phyloP scores from a whole-genome alignment of 805 yeast species.

The Candida cerambycidarum region DNA sequence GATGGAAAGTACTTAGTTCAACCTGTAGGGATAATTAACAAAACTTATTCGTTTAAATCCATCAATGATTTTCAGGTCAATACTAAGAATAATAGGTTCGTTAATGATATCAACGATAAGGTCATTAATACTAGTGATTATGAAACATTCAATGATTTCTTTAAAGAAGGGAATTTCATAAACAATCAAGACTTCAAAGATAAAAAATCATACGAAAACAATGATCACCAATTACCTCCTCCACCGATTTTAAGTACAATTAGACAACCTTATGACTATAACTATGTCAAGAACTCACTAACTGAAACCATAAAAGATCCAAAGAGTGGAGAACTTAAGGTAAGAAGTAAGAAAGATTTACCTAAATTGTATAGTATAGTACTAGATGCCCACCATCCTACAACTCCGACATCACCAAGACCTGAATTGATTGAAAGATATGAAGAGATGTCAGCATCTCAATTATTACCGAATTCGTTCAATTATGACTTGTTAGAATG shows the following conservation, averaged over 20 bases:
- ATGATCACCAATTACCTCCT: slow-evolving; percentile 68
- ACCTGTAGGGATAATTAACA: slow-evolving; percentile 68
- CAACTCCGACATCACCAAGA: slow-evolving; percentile 51
- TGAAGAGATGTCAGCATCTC: slow-evolving; percentile 32
- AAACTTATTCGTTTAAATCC: slow-evolving; percentile 75
- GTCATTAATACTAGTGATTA: slow-evolving; percentile 23
- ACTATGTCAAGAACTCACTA: slow-evolving; percentile 70
- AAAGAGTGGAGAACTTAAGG: slow-evolving; percentile 58
- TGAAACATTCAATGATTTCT: slow-evolving; percentile 25
- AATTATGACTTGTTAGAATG: slow-evolving; percentile 40
- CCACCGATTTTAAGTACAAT: slow-evolving; percentile 82
- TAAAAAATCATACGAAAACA: slow-evolving; percentile 25
- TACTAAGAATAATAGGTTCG: slow-evolving; percentile 50
- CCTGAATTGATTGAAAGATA: slow-evolving; percentile 41
- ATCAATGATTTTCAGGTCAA: slow-evolving; percentile 84
- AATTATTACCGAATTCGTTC: slow-evolving; percentile 32
- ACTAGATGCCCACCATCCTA: slow-evolving; percentile 46
- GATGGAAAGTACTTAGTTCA: slow-evolving; percentile 40
- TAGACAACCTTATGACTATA: slow-evolving; percentile 74
- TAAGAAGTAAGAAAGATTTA: slow-evolving; percentile 45
- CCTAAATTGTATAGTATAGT: slow-evolving; percentile 54
- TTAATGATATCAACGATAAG: slow-evolving; percentile 27
- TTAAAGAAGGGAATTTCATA: slow-evolving; percentile 23
- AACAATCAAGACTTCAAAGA: slow-evolving; percentile 30
- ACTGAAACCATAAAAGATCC: slow-evolving; percentile 48